A percentile compares a stretch with the other conserved stretches of the same genome.
Evolutionary conservation across 2,329 filamentous ascomycete species (phyloP).

Genomic region (Cladosporium sp.): DNA sequence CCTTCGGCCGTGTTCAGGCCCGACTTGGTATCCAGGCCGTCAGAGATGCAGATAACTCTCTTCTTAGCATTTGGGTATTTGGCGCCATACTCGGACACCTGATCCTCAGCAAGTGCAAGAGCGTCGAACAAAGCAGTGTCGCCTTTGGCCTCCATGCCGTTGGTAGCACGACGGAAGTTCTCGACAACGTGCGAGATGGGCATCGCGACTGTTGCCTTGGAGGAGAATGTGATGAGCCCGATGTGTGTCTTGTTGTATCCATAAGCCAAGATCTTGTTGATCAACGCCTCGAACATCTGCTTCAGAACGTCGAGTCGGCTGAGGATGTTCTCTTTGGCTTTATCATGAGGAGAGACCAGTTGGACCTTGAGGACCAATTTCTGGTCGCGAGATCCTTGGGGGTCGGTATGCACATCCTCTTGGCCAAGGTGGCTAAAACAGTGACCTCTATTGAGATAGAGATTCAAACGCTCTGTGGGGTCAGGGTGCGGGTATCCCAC

Average conservation of each 20-base stretch:
- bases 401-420: neutral
- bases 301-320: conserved; percentile 39
- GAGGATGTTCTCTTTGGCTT: conserved; percentile 18
- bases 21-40: conserved; percentile 41
- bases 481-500: conserved; percentile 5
- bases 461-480: conserved; percentile 17
- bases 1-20: conserved; percentile 22
- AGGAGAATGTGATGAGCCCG: conserved; percentile 39
- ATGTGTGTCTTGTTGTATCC: conserved; percentile 37
- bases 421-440: conserved; percentile 9
- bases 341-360: neutral
- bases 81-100: conserved; percentile 33
- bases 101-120: conserved; percentile 36
- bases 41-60: conserved; percentile 41
- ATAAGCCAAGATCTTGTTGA: conserved; percentile 42
- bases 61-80: conserved; percentile 39
- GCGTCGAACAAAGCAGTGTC: conserved; percentile 43
- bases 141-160: conserved; percentile 32
- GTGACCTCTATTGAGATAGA: conserved; percentile 23
- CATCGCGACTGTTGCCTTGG: conserved; percentile 31
- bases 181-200: conserved; percentile 38
- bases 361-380: neutral
- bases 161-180: conserved; percentile 39
- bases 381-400: neutral
- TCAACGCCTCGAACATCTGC: conserved; percentile 41